Evolutionary conservation across 345 rosid genomes (phyloP).

Genomic region (Boechera retrofracta): DNA sequence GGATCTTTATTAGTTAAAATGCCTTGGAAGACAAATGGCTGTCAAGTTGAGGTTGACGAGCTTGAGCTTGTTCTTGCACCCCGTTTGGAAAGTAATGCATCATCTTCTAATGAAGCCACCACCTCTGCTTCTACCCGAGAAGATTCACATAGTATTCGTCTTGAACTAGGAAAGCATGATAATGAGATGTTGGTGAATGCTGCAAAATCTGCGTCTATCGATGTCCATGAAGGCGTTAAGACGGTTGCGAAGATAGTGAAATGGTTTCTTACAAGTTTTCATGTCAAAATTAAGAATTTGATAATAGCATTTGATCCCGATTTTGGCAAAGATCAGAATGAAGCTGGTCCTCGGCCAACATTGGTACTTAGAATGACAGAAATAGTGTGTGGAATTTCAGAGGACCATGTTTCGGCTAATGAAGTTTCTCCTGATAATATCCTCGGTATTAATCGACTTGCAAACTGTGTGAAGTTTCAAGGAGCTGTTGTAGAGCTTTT

Average conservation of each 20-base stretch:
- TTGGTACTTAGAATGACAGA: constrained; percentile 76
- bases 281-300: constrained; percentile 67
- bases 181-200: constrained; percentile 46
- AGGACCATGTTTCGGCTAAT: constrained; percentile 48
- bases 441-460: constrained; percentile 72
- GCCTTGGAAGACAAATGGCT: constrained; percentile 88
- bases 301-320: constrained; percentile 83
- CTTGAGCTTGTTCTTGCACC: constrained; percentile 86
- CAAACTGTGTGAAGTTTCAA: constrained; percentile 74
- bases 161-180: constrained; percentile 48
- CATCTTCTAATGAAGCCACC: constrained; percentile 43
- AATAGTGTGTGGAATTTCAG: constrained; percentile 82
- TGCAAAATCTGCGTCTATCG: constrained; percentile 51
- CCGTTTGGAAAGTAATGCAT: constrained; percentile 42
- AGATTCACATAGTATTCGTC: constrained; percentile 38
- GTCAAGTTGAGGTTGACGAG: constrained; percentile 86
- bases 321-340: constrained; percentile 45
- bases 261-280: constrained; percentile 86
- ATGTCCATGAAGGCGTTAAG: constrained; percentile 98
- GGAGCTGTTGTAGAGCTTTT: constrained; percentile 87
- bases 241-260: constrained; percentile 94
- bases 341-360: constrained; percentile 45
- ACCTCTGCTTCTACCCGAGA: constrained; percentile 46
- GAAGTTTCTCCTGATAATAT: constrained; percentile 54
- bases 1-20: constrained; percentile 77